Conservation (phyloP, 2,329 filamentous ascomycete genomes). For the Chaetomium globosum region DNA sequence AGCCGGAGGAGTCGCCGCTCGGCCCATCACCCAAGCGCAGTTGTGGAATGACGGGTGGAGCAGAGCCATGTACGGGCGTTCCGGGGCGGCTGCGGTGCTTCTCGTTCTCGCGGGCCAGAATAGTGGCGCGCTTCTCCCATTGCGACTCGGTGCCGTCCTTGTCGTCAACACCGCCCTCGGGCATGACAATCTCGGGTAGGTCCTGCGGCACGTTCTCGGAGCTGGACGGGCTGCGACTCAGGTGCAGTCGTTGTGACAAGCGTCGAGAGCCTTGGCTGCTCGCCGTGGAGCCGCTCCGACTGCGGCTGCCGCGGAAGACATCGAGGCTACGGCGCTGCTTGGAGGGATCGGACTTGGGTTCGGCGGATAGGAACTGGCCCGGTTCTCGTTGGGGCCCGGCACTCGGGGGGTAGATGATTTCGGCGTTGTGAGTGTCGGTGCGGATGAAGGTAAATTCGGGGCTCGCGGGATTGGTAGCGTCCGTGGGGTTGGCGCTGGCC, state of each 20-base stretch:
- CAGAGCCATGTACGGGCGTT: slow-evolving; percentile 42
- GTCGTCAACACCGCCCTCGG: slow-evolving; percentile 49
- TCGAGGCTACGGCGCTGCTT: slow-evolving; percentile 41
- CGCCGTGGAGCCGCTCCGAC: slow-evolving; percentile 53
- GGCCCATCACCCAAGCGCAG: slow-evolving; percentile 39
- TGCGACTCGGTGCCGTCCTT: slow-evolving; percentile 63
- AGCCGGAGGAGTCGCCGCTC: slow-evolving; percentile 32
- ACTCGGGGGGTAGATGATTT: slow-evolving; percentile 72
- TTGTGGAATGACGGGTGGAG: slow-evolving; percentile 38
- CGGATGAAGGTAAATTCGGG: slow-evolving; percentile 83
- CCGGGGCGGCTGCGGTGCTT: slow-evolving; percentile 49
- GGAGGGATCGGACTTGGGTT: slow-evolving; percentile 25
- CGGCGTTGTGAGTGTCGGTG: slow-evolving; percentile 78
- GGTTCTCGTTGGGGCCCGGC: slow-evolving; percentile 29
- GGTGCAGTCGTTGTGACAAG: slow-evolving; percentile 71
- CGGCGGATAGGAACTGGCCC: slow-evolving; percentile 36
- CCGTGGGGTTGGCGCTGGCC: slow-evolving; percentile 38
- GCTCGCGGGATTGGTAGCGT: slow-evolving; percentile 44
- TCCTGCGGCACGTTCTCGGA: slow-evolving; percentile 77
- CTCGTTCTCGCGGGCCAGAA: slow-evolving; percentile 70
- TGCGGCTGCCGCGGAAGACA: slow-evolving; percentile 45
- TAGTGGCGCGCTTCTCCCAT: slow-evolving; percentile 94
- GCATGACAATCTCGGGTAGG: slow-evolving; percentile 70
- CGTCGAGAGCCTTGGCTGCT: slow-evolving; percentile 49
- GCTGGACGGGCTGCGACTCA: slow-evolving; percentile 59